Base-by-base conservation (phyloP, 352 stramenopile species). In the Nothophytophthora sp. region DNA sequence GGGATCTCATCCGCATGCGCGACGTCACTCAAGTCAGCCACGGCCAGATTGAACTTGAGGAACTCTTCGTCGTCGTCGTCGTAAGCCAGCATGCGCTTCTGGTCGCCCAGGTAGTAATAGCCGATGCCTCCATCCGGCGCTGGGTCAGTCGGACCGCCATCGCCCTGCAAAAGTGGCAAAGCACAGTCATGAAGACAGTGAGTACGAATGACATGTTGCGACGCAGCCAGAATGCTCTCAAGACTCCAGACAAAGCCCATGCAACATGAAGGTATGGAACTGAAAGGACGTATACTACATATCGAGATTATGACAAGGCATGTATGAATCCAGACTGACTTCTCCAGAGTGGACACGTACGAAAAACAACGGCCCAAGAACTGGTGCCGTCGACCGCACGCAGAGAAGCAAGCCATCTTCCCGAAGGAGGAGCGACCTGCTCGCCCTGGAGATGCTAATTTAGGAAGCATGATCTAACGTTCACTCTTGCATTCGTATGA, bases 251-350 rank as follows among this genome's bases (percentile, higher is more conserved):
- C n/a, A n/a, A n/a, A n/a, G n/a, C n/a, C n/a, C 16, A n/a, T n/a
- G n/a, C n/a, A n/a, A n/a, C n/a, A n/a, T n/a, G 20, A 6, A 43
- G 22, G 24, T 20, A 41, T 53, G 23, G 24, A n/a, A n/a, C n/a
- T n/a, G n/a, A n/a, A n/a, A n/a, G n/a, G n/a, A n/a, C n/a, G n/a
- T n/a, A n/a, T n/a, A n/a, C n/a, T 20, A 33, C 50, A 46, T 37
- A 54, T 47, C 28, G 16, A 10, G 25, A 28, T 50, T 38, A 42
- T 35, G 29, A 25, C 13, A 52, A 48, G 23, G 28, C 16, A 91
- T 91, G 70, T 91, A 80, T 88, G 81, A 86, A 71, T 87, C 81
- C 78, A 85, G 82, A 91, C 81, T 93, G 83, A 89, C 83, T 73
- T 86, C 72, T 62, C 62, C 67, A 61, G 66, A 60, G 76, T 89